Conservation (phyloP, 352 stramenopile species). For the Lagenidium giganteum region DNA sequence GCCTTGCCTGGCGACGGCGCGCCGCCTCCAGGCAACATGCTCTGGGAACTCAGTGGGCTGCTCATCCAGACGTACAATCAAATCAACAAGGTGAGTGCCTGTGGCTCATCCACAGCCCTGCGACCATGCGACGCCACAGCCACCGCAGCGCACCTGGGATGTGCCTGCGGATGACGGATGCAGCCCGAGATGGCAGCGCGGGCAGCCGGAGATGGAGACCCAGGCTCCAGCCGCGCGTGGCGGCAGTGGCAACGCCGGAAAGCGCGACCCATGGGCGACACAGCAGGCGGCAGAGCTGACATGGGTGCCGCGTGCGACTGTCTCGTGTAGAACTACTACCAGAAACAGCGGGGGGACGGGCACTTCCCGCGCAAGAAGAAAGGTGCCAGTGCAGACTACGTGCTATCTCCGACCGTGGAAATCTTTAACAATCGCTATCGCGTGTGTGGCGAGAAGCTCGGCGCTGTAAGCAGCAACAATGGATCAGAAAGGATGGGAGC, state of each 20-base stretch:
- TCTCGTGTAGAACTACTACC: constrained; percentile 73
- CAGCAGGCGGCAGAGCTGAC: constrained; percentile 2
- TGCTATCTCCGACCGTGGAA: constrained; percentile 59
- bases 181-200: no score
- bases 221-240: no score
- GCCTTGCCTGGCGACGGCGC: no score
- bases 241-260: no score
- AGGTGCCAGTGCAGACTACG: constrained; percentile 41
- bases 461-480: constrained; percentile 55
- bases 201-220: no score
- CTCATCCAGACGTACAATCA: constrained; percentile 97
- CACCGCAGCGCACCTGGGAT: no score
- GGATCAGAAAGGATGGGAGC: no score
- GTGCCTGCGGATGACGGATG: no score
- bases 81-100: constrained; percentile 88
- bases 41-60: constrained; percentile 83
- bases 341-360: constrained; percentile 43
- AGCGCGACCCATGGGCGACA: neutral
- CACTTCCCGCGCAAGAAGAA: constrained; percentile 59
- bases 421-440: constrained; percentile 75
- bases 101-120: neutral
- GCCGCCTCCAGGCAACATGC: no score
- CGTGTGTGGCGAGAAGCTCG: constrained; percentile 61
- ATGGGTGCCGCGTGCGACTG: neutral
- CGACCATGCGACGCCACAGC: no score